These are phyloP conservation scores for Syzygium syzygioides DNA, from an alignment of 441 rosid genomes.

Conservation along the genomic window DNA sequence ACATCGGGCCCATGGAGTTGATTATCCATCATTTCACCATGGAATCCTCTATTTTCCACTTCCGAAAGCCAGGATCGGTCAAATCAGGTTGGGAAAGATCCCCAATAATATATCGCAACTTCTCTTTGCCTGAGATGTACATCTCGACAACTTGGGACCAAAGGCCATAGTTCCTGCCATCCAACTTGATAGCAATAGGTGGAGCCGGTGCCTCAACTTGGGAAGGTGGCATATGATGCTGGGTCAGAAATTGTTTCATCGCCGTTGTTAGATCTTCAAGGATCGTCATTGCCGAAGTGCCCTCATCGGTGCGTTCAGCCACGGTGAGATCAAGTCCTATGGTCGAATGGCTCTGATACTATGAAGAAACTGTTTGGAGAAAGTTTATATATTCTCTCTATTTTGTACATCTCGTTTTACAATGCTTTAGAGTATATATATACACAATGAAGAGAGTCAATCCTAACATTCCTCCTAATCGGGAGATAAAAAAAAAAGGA, in stretches of 20 bases:
- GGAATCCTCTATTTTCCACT: background rate
- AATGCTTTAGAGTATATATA: too few relatives aligned
- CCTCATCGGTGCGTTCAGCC: background rate
- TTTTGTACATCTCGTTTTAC: too few relatives aligned
- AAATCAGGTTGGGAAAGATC: background rate
- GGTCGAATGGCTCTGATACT: background rate
- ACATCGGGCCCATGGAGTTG: background rate
- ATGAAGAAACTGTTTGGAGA: background rate
- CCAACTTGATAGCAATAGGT: background rate
- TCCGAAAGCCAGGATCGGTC: background rate
- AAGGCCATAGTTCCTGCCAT: background rate
- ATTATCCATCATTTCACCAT: background rate
- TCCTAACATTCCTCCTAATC: background rate
- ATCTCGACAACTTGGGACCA: background rate
- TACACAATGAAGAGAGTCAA: too few relatives aligned
- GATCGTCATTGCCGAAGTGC: rapidly evolving
- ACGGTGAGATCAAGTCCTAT: background rate
- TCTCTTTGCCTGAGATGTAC: background rate
- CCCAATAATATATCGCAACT: background rate
- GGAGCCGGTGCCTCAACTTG: background rate
- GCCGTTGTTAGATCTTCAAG: background rate
- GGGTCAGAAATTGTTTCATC: background rate
- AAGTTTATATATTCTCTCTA: background rate
- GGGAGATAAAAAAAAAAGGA: too few relatives aligned
- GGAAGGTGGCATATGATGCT: background rate